phyloP scores from a whole-genome alignment of 2,329 filamentous ascomycete species.

The Erysiphe neolycopersici region DNA sequence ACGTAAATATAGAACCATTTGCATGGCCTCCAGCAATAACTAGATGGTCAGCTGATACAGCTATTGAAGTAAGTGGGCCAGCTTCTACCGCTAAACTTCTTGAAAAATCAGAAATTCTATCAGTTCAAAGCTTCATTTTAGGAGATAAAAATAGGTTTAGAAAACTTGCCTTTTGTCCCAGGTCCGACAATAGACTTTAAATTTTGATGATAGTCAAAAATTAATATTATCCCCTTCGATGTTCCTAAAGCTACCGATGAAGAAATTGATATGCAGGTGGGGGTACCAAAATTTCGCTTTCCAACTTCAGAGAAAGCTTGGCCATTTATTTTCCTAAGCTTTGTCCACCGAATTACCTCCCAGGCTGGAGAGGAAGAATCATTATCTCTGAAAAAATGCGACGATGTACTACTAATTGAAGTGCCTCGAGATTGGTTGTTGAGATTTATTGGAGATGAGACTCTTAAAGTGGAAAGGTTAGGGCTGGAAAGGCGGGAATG shows the following conservation, averaged over 20 bases:
- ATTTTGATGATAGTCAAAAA: conserved; percentile 95
- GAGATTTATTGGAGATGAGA: conserved; percentile 32
- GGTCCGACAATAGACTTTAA: conserved; percentile 82
- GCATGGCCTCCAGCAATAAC: conserved; percentile 78
- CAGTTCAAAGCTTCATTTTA: neutral
- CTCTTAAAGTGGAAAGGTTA: conserved; percentile 33
- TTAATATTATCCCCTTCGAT: conserved; percentile 74
- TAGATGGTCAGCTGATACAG: conserved; percentile 79
- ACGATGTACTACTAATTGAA: conserved; percentile 46
- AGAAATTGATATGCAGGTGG: conserved; percentile 72
- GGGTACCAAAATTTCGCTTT: conserved; percentile 72
- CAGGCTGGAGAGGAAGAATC: conserved; percentile 60
- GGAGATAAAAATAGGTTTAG: neutral
- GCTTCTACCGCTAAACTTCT: conserved; percentile 51
- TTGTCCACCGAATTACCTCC: conserved; percentile 95
- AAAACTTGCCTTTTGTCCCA: conserved; percentile 51
- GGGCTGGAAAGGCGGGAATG: conserved; percentile 50
- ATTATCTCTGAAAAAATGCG: conserved; percentile 31
- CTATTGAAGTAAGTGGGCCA: conserved; percentile 62
- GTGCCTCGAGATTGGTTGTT: conserved; percentile 54
- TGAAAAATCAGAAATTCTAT: conserved; percentile 7
- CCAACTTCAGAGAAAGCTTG: conserved; percentile 85
- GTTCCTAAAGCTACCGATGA: conserved; percentile 77
- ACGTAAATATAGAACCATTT: conserved; percentile 82
- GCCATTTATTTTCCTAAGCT: conserved; percentile 61